Evolutionary conservation across 352 stramenopile species (phyloP), one percentile per base, ranked within the genome.

Genomic region (Pythium biforme): DNA sequence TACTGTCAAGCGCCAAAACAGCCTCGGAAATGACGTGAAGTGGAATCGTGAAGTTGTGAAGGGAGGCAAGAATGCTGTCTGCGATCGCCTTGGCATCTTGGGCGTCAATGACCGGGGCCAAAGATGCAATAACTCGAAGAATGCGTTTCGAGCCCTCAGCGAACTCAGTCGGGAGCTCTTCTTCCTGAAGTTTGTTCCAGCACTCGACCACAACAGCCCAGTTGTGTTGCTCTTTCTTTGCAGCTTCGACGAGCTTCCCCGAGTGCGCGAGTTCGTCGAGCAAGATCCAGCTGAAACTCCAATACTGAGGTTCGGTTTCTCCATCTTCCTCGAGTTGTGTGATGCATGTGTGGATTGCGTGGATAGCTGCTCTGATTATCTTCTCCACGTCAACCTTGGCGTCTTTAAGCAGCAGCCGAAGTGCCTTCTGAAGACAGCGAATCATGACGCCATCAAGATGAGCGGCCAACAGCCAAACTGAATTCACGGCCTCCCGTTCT

Each of bases 281-380:
- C 1, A 94, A 61, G 47, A 93, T 77, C 86, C 86, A 95, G 37
- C 86, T 92, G 62, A 94, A 92, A 2, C 77, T 72, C 83, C 86
- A 95, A 56, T 86, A 93, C 26, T 64, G 43, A 23, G 72, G 33
- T 10, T 83, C 73, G 8, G 77, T 64, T 43, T 83, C 72, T 0
- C 61, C 73, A 56, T 72, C 72, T 15, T 75, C 61, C 51, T 78
- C 57, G 7, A 73, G 64, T 31, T 69, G 70, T 34, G 49, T 63
- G 11, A 94, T 59, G 31, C 79, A 86, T 26, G 84, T 72, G 17
- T 81, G 69, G 51, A 95, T 90, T 0, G 81, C 86, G 60, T 77
- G 66, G 3, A 93, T 78, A 19, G 77, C 85, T 15, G 82, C 73
- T 25, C 77, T 72, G 6, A 88, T 75, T 54, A 94, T 64, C 22